Base-by-base conservation (phyloP, 1,284 basidiomycete genomes). In the Cryptococcus hybrid region DNA sequence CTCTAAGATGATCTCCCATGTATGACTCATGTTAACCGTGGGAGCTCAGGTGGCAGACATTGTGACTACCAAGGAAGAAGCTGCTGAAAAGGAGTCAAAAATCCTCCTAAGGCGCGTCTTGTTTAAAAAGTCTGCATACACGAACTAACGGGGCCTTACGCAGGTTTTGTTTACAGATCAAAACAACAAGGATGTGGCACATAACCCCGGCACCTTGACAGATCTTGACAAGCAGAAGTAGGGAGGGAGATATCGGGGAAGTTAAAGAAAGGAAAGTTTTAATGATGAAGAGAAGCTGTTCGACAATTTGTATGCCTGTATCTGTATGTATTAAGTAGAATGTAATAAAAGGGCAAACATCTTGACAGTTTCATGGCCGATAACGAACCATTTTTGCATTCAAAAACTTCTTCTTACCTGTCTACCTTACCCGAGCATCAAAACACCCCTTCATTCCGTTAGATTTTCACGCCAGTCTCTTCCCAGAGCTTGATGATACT, bases 401-500 rank as follows among this genome's bases (percentile, higher is more conserved):
- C 24, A 24, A 24, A 24, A 24, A 24, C 24, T 24, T 24, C 24
- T 24, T 24, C 24, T 24, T 24, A 24, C 24, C 24, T 24, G 24
- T 24, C 24, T 24, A 24, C 24, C 24, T 24, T 24, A 24, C 24
- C 24, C 24, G 24, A 24, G 24, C 24, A 24, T 24, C 24, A 24
- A 24, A 24, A 24, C 24, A 24, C 24, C 24, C 24, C 24, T 24
- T 24, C 24, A 24, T 24, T 24, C 24, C 24, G 24, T 24, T 24
- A 24, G 24, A 24, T 24, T 24, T 24, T 24, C 24, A 24, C 24
- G 24, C 24, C 24, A 24, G 24, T 24, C 24, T 53, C 49, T 62
- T 72, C 71, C 71, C 71, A 75, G 18, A 73, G 49, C 15, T 66
- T 58, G 12, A 62, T 62, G 8, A 75, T 51, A 9, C 43, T 61